Evolutionary conservation across 2,329 filamentous ascomycete genomes (phyloP).

Genomic region (Emergomyces africanus): DNA sequence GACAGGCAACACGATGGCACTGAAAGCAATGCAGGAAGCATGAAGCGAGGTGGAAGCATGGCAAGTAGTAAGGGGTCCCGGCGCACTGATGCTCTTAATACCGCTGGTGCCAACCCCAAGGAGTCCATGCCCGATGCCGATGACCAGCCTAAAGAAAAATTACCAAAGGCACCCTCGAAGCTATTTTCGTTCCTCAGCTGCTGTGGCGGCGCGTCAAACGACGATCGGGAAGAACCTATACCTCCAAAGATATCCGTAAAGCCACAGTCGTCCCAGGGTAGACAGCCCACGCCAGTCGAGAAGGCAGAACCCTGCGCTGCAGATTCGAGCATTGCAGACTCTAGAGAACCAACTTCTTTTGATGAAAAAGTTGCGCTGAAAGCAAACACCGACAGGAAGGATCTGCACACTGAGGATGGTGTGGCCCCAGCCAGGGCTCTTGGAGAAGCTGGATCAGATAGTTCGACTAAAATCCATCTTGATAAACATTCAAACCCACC

Average conservation of each 20-base stretch:
- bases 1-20: slow-evolving; percentile 23
- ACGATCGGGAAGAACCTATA: slow-evolving; percentile 32
- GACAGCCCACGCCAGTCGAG: slow-evolving; percentile 25
- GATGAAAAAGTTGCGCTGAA: slow-evolving; percentile 28
- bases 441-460: background rate
- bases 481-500: background rate
- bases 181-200: slow-evolving; percentile 37
- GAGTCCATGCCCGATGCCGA: slow-evolving; percentile 20
- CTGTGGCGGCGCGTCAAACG: slow-evolving; percentile 34
- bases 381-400: slow-evolving; percentile 17
- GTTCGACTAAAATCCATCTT: background rate
- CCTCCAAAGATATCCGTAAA: slow-evolving; percentile 36
- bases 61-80: slow-evolving; percentile 42
- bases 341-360: slow-evolving; percentile 24
- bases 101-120: slow-evolving; percentile 21
- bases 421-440: slow-evolving; percentile 15
- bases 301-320: slow-evolving; percentile 26
- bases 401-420: slow-evolving; percentile 18
- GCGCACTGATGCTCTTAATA: slow-evolving; percentile 21
- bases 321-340: slow-evolving; percentile 29
- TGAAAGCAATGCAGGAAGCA: slow-evolving; percentile 32
- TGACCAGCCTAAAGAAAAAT: slow-evolving; percentile 26
- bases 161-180: slow-evolving; percentile 27
- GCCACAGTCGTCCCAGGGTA: slow-evolving; percentile 23
- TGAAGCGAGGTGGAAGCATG: slow-evolving; percentile 50